Conservation (phyloP, 106 monocot genomes). For the Vanilla planifolia region DNA sequence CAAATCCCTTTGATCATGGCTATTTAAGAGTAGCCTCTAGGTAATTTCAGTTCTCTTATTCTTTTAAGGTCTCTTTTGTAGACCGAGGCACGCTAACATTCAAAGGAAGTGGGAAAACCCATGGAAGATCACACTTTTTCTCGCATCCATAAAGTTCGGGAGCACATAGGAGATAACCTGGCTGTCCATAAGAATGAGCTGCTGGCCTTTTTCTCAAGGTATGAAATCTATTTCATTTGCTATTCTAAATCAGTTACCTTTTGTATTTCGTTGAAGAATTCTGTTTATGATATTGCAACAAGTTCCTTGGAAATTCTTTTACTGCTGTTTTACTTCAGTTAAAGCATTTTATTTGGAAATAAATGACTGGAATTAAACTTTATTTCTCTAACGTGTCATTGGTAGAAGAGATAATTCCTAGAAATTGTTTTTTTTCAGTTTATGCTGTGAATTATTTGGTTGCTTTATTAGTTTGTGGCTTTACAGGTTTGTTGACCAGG, state of each 20-base stretch:
- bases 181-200: constrained; percentile 57
- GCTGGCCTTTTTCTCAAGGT: constrained; percentile 68
- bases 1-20: no score
- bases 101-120: no score
- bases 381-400: no score
- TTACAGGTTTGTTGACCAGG: constrained; percentile 9
- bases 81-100: no score
- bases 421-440: no score
- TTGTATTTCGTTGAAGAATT: background rate
- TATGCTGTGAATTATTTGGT: no score
- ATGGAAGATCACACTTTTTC: constrained; percentile 38
- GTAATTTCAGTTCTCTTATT: no score
- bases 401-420: no score
- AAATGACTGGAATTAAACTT: no score
- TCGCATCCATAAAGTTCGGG: constrained; percentile 50
- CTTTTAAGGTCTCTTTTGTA: no score
- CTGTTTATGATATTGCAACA: background rate
- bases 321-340: background rate
- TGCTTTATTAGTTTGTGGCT: no score
- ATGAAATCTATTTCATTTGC: background rate
- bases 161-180: constrained; percentile 54
- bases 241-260: background rate
- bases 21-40: no score
- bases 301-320: background rate
- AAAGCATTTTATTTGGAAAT: background rate